Base-by-base conservation (phyloP, 2,329 filamentous ascomycete genomes). In the Boeremia lycopersici region DNA sequence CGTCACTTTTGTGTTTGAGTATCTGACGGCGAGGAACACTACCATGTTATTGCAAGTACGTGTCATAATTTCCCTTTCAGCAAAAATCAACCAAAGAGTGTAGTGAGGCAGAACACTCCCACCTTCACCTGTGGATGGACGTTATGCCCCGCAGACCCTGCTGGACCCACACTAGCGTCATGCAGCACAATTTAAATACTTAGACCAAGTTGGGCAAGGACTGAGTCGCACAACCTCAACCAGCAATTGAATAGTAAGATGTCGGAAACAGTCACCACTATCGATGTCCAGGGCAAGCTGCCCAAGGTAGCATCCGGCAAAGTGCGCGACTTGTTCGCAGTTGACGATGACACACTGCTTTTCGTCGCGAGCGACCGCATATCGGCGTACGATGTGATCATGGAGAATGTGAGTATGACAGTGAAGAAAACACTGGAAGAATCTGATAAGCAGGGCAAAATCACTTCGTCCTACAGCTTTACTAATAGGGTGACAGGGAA, bases 351-450 rank as follows among this genome's bases (percentile, higher is more conserved):
- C 52, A 89, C 85, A 2, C 84, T 96, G 4, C 87, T 96, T 52
- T 93, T 96, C 72, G 86, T 93, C 50, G 89, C 90, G 23, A 89
- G 90, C 12, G 93, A 97, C 78, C 89, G 95, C 63, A 95, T 97
- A 74, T 96, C 91, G 23, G 95, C 95, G 51, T 98, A 93, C 81
- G 93, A 98, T 82, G 91, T 96, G 65, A 86, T 96, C 65, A 87
- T 96, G 82, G 79, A 84, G 67, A 97, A 95, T 77, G 86, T 87
- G 73, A 69, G 76, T 67, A 42, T 1, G 8, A 29, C 25, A n/a
- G 15, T 25, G 10, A 10, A 46, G n/a, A 51, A n/a, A 31, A 13
- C 25, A 39, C 33, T 5, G 25, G 40, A 33, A 35, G 10, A 40
- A 40, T 29, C 15, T 12, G 13, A 23, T 17, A 17, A 35, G 28